Percentiles rank a stretch among this genome's conserved stretches.
phyloP scores from a whole-genome alignment of 78 protist species.

The Chrysochromulina tobinii region DNA sequence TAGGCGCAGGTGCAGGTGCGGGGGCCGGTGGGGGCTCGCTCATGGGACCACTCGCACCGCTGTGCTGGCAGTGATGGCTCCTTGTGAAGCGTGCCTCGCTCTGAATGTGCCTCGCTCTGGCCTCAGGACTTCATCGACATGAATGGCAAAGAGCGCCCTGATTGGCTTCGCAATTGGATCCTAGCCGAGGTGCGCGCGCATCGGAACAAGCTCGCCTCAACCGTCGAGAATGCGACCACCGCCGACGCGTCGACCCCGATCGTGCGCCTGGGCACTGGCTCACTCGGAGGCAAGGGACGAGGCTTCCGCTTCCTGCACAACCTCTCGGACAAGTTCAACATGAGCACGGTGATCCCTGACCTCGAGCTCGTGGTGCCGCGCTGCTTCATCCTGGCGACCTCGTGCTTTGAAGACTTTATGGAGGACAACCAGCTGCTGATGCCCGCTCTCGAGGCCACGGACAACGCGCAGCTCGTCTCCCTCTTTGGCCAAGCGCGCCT shows the following conservation, averaged over 20 bases:
- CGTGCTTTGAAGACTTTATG: background rate
- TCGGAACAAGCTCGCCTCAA: background rate
- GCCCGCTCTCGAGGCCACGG: background rate
- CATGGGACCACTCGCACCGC: no score
- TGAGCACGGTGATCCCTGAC: background rate
- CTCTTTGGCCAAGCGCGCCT: background rate
- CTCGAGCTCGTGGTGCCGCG: background rate
- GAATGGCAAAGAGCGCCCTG: background rate
- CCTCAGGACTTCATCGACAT: background rate
- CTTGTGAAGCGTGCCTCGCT: no score
- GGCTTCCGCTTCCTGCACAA: slow-evolving; percentile 8
- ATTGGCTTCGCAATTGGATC: background rate
- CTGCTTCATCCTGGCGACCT: background rate
- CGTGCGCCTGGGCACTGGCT: background rate
- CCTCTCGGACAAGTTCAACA: background rate
- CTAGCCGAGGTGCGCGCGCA: background rate
- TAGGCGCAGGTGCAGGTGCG: no score
- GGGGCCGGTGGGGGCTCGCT: no score
- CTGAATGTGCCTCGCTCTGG: no score
- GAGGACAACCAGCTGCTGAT: background rate
- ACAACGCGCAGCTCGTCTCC: background rate
- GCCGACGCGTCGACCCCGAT: background rate
- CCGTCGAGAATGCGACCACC: background rate
- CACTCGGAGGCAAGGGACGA: slow-evolving; percentile 14
- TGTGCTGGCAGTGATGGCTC: no score